Conservation (phyloP, 2,329 filamentous ascomycete species). For the Alternaria novae-zelandiae region DNA sequence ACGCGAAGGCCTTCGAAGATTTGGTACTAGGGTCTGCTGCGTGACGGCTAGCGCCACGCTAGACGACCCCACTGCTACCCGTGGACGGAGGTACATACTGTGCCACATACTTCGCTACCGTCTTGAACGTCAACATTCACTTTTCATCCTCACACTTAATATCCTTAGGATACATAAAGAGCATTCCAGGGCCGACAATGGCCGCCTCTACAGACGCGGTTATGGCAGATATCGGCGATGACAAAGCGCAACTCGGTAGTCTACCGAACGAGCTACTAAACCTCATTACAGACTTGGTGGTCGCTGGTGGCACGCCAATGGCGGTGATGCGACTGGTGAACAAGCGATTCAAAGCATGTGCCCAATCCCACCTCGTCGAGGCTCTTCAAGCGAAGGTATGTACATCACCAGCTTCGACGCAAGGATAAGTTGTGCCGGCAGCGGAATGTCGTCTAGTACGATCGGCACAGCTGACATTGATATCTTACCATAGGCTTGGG, state of each 20-base stretch:
- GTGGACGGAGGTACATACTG: not conserved
- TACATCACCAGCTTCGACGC: not conserved
- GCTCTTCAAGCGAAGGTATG: not conserved
- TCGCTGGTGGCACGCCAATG: not conserved
- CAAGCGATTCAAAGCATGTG: not conserved
- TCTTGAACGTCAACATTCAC: not conserved
- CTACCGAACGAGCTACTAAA: not conserved
- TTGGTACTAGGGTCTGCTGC: not conserved
- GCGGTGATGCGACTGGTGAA: not conserved
- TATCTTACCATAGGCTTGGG: not conserved
- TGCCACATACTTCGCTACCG: not conserved
- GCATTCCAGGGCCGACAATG: not conserved
- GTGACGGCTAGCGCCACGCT: not conserved
- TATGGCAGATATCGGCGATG: not conserved
- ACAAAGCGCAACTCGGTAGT: not conserved
- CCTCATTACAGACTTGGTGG: not conserved
- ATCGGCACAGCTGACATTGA: not conserved
- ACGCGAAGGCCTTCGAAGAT: not conserved
- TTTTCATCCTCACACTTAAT: not conserved
- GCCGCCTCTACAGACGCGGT: not conserved
- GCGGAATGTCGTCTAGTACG: not conserved
- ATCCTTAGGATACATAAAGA: not conserved
- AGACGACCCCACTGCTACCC: not conserved
- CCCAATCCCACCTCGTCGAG: not conserved
- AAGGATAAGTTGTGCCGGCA: not conserved